Evolutionary conservation across 2,329 filamentous ascomycete species (phyloP).

Genomic region (Parastagonospora nodorum): DNA sequence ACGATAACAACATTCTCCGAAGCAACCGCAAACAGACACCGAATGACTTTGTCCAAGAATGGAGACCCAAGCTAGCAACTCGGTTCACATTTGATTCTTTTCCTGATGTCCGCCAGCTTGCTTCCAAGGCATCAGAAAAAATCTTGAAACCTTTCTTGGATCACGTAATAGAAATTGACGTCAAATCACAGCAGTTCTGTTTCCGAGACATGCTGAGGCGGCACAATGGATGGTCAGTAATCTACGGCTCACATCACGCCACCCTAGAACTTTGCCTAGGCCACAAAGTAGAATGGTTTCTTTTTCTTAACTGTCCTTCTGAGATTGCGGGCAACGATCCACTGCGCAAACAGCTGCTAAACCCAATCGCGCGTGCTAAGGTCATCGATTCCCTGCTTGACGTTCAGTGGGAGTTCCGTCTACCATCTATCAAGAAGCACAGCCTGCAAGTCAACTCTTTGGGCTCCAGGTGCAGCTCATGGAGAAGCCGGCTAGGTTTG

Average conservation of each 20-base stretch:
- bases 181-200: constrained; percentile 15
- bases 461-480: constrained; percentile 34
- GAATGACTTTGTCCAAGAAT: constrained; percentile 49
- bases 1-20: constrained; percentile 22
- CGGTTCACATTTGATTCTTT: constrained; percentile 27
- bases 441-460: constrained; percentile 26
- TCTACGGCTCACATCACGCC: constrained; percentile 48
- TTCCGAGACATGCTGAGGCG: constrained; percentile 22
- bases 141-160: background rate
- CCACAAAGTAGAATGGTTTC: constrained; percentile 48
- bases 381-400: constrained; percentile 16
- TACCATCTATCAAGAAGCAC: constrained; percentile 12
- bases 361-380: constrained; percentile 26
- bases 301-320: constrained; percentile 51
- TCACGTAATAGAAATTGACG: constrained; percentile 6
- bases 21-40: constrained; percentile 44
- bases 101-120: constrained; percentile 5
- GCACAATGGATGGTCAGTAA: constrained; percentile 49
- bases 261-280: constrained; percentile 51
- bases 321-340: constrained; percentile 46
- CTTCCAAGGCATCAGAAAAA: background rate
- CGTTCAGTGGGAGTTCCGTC: constrained; percentile 29
- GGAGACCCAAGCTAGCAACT: constrained; percentile 40
- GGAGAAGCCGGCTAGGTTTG: constrained; percentile 45
- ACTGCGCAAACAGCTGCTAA: constrained; percentile 48